Evolutionary conservation across 2,329 filamentous ascomycete species (phyloP), one percentile per base, ranked within the genome.

Genomic region (Coniochaeta sp.): DNA sequence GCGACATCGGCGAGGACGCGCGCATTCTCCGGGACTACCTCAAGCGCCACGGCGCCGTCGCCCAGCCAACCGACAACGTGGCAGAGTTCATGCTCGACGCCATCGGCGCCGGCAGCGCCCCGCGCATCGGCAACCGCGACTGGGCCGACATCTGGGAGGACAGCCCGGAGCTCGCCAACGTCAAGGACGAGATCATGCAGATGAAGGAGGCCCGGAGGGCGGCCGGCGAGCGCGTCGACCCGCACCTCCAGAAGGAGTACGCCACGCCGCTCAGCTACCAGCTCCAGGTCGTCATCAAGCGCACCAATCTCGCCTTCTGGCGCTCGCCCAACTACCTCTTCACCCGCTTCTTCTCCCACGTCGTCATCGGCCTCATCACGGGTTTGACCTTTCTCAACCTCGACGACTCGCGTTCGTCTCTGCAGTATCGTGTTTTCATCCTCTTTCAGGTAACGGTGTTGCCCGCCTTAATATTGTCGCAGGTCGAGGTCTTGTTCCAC

Each of bases 241-340:
- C 76, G 64, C 77, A 80, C 0, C 73, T 82, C 6, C 84, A 92
- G 64, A 86, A 83, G 67, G 91, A 96, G 73, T 96, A 89, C 67
- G 93, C 93, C 0, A 93, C 91, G 0, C 90, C 93, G 0, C 73
- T 92, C 9, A 78, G 76, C 75, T 89, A 92, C 71, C 93, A 96
- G 78, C 83, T 96, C 72, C 88, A 85, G 73, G 75, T 89, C 2
- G 91, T 96, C 33, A 82, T 86, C 66, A 79, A 77, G 61, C 86
- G 93, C 61, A 91, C 88, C 64, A 89, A 91, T 71, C 77, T 91
- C 3, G 82, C 89, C 0, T 93, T 90, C 78, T 96, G 90, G 90
- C 83, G 92, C 47, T 90, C 89, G 1, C 90, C 90, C 38, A 92
- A 96, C 76, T 96, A 96, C 71, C 87, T 91, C 58, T 95, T 96